A percentile compares a stretch with the other conserved stretches of the same genome.
Conservation (phyloP, 2,329 filamentous ascomycete species). For the Geosmithia putterillii region DNA sequence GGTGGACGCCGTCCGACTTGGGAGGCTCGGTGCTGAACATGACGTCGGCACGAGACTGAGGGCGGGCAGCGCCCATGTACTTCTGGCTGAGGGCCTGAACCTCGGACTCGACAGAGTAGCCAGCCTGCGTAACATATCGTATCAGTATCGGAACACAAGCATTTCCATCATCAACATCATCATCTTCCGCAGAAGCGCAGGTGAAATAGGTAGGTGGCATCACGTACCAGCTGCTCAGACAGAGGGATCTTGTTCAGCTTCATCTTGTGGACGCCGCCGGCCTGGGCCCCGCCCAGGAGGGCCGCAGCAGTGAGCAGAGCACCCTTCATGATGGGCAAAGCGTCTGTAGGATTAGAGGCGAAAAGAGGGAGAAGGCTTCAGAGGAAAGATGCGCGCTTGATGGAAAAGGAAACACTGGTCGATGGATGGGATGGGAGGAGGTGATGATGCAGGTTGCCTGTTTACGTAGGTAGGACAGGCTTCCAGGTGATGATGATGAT, state of each 20-base stretch:
- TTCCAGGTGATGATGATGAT: neutral
- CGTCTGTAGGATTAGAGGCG: neutral
- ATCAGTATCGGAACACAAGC: neutral
- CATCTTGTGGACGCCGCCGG: conserved; percentile 86
- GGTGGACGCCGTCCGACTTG: conserved; percentile 55
- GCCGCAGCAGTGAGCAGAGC: conserved; percentile 60
- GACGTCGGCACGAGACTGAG: conserved; percentile 55
- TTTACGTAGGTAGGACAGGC: neutral
- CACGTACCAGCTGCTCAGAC: conserved; percentile 77
- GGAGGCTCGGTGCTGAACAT: conserved; percentile 69
- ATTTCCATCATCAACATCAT: neutral
- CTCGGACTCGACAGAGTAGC: conserved; percentile 69
- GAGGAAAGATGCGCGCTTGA: neutral
- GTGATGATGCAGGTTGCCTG: neutral
- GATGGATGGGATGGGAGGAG: neutral
- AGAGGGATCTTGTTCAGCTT: conserved; percentile 96
- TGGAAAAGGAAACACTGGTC: neutral
- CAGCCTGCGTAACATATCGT: conserved; percentile 52
- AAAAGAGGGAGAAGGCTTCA: neutral
- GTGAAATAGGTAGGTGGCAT: neutral
- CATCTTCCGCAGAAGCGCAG: neutral
- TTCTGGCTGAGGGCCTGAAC: conserved; percentile 81
- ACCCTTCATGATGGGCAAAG: conserved; percentile 66
- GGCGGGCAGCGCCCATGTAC: conserved; percentile 68
- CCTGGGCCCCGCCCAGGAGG: conserved; percentile 68